These are phyloP conservation scores for Cryomyces antarcticus DNA, from an alignment of 495 filamentous ascomycete genomes.

Conservation along the genomic window DNA sequence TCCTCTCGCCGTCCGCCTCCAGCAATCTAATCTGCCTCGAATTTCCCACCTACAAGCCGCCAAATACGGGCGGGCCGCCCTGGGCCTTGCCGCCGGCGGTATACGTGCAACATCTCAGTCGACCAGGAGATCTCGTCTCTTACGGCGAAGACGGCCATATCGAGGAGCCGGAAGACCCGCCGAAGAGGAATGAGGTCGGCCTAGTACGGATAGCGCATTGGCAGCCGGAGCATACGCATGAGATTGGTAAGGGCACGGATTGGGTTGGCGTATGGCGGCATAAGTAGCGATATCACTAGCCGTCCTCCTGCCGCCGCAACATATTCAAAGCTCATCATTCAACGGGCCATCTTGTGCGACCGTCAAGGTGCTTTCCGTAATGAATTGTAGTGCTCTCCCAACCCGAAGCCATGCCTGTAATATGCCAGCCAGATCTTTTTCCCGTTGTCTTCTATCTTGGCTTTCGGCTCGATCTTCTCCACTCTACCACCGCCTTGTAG, in stretches of 20 bases:
- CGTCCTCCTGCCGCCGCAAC: neutral
- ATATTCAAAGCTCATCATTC: neutral
- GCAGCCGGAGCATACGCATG: constrained; percentile 49
- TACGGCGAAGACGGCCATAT: constrained; percentile 39
- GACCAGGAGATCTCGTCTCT: constrained; percentile 41
- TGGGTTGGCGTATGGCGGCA: constrained; percentile 31
- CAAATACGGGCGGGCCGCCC: constrained; percentile 45
- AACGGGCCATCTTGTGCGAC: neutral
- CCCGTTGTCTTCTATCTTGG: constrained; percentile 19
- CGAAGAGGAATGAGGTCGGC: constrained; percentile 20
- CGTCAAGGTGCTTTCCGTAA: constrained; percentile 30
- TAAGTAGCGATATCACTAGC: constrained; percentile 1
- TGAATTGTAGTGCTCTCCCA: constrained; percentile 96
- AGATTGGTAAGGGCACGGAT: constrained; percentile 40
- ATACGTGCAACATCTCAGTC: constrained; percentile 44
- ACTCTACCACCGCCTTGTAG: constrained; percentile 61
- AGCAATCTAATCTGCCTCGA: constrained; percentile 59
- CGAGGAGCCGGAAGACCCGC: constrained; percentile 17
- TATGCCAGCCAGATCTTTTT: constrained; percentile 77
- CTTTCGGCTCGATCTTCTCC: constrained; percentile 46
- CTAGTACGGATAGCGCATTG: constrained; percentile 41
- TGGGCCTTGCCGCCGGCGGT: constrained; percentile 39
- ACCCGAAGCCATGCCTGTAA: constrained; percentile 75
- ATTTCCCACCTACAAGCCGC: constrained; percentile 53
- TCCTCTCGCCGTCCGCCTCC: constrained; percentile 34